A percentile compares a stretch with the other conserved stretches of the same genome.
Evolutionary conservation across 805 yeast species (phyloP).

Genomic region (Candida chilensis): DNA sequence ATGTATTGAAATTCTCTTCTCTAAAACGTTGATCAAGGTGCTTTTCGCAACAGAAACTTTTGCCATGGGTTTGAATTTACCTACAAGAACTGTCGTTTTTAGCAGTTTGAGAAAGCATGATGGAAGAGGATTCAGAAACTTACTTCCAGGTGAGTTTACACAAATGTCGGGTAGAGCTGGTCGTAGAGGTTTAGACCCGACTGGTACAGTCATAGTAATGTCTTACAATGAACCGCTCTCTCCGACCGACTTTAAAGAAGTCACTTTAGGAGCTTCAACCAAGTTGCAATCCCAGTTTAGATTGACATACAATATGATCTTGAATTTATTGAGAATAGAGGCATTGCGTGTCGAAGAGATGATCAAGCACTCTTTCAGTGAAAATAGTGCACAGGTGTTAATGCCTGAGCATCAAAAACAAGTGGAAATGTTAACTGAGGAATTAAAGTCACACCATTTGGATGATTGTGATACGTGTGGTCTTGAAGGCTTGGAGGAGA

Average conservation of each 20-base stretch:
- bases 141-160: slow-evolving; percentile 94
- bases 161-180: slow-evolving; percentile 99
- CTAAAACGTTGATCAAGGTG: slow-evolving; percentile 79
- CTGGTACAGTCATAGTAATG: slow-evolving; percentile 94
- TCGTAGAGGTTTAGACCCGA: slow-evolving; percentile 87
- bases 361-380: slow-evolving; percentile 94
- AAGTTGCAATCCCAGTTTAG: slow-evolving; percentile 88
- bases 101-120: slow-evolving; percentile 83
- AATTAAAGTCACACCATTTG: slow-evolving; percentile 29
- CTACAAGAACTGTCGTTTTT: slow-evolving; percentile 94
- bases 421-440: slow-evolving; percentile 42
- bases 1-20: slow-evolving; percentile 84
- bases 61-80: slow-evolving; percentile 97
- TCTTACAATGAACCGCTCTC: slow-evolving; percentile 60
- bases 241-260: slow-evolving; percentile 58
- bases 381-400: slow-evolving; percentile 76
- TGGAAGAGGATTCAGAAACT: slow-evolving; percentile 71
- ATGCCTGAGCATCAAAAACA: slow-evolving; percentile 77
- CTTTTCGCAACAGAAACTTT: slow-evolving; percentile 96
- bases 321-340: slow-evolving; percentile 85
- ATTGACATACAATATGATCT: slow-evolving; percentile 90
- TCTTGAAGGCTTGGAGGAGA: slow-evolving; percentile 29
- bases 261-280: slow-evolving; percentile 84
- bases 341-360: slow-evolving; percentile 96
- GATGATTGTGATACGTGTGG: slow-evolving; percentile 25